These are phyloP conservation scores for Bipolaris oryzae DNA, from an alignment of 2,329 filamentous ascomycete species.

Conservation along the genomic window DNA sequence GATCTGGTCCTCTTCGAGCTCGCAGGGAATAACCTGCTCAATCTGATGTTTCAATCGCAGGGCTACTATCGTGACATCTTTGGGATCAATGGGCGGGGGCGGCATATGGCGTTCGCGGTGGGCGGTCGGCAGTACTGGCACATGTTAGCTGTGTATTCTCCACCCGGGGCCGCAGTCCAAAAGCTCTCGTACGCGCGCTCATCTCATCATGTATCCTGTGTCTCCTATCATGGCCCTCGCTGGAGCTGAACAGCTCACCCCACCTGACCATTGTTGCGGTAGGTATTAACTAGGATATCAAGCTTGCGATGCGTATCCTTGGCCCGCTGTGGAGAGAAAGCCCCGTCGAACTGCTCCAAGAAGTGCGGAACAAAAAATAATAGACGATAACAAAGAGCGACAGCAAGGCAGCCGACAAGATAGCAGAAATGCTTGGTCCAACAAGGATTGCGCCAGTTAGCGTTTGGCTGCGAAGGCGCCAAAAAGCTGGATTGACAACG, in stretches of 20 bases:
- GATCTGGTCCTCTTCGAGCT: constrained; percentile 77
- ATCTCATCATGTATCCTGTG: constrained; percentile 52
- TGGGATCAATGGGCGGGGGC: constrained; percentile 72
- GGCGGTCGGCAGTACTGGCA: constrained; percentile 67
- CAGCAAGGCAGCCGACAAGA: constrained; percentile 6
- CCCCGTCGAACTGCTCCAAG: not conserved
- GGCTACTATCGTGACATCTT: constrained; percentile 86
- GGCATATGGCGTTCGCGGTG: constrained; percentile 62
- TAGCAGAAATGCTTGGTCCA: constrained; percentile 4
- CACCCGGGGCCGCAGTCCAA: not conserved
- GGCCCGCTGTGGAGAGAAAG: not conserved
- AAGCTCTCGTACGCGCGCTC: constrained; percentile 42
- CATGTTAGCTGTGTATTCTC: constrained; percentile 12
- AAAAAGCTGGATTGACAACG: constrained; percentile 24
- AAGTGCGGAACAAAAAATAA: not conserved
- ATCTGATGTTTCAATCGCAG: constrained; percentile 89
- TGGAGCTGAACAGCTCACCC: constrained; percentile 45
- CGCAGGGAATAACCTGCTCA: constrained; percentile 87
- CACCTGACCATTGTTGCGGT: constrained; percentile 47
- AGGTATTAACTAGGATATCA: not conserved
- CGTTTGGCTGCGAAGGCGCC: constrained; percentile 18
- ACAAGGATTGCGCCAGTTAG: constrained; percentile 8
- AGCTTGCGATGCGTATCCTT: not conserved
- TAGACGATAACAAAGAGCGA: constrained; percentile 1
- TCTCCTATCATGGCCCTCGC: constrained; percentile 48